These are phyloP conservation scores for Botrytis galanthina DNA, from an alignment of 2,329 filamentous ascomycete genomes.

Conservation along the genomic window DNA sequence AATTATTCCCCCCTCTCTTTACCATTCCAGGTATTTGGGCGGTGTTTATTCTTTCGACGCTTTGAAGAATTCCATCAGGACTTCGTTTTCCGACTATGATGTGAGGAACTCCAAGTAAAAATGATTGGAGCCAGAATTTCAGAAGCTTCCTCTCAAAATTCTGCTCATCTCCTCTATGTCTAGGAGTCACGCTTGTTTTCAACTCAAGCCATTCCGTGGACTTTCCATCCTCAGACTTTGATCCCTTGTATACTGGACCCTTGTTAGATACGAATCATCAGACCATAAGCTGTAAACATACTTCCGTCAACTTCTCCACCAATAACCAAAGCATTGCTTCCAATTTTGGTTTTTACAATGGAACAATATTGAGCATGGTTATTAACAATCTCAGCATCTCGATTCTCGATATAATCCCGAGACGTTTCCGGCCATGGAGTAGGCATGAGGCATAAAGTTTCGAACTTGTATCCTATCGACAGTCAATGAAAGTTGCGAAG, in stretches of 20 bases:
- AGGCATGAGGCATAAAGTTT: constrained; percentile 76
- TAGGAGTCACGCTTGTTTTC: constrained; percentile 67
- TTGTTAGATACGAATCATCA: constrained; percentile 13
- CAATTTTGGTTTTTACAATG: constrained; percentile 84
- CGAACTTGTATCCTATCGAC: constrained; percentile 85
- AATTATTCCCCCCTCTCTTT: constrained; percentile 57
- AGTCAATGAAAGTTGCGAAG: constrained; percentile 14
- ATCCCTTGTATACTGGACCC: constrained; percentile 66
- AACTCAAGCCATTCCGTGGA: constrained; percentile 91
- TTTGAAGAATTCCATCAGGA: constrained; percentile 66
- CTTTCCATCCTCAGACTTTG: constrained; percentile 63
- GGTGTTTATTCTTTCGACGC: constrained; percentile 77
- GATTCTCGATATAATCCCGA: constrained; percentile 74
- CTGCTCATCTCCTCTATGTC: constrained; percentile 66
- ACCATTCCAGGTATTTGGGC: constrained; percentile 74
- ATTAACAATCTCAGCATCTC: constrained; percentile 70
- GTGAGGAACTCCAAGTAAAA: constrained; percentile 86
- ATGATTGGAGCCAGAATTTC: constrained; percentile 97
- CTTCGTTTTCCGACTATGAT: constrained; percentile 88
- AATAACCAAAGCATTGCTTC: constrained; percentile 69
- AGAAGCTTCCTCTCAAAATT: constrained; percentile 87
- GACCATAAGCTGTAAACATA: constrained; percentile 40
- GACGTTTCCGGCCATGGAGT: constrained; percentile 69
- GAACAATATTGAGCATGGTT: constrained; percentile 97
- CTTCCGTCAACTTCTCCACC: constrained; percentile 93